Evolutionary conservation across 2,329 filamentous ascomycete species (phyloP), one percentile per base, ranked within the genome.

Genomic region (Trichoderma afroharzianum): DNA sequence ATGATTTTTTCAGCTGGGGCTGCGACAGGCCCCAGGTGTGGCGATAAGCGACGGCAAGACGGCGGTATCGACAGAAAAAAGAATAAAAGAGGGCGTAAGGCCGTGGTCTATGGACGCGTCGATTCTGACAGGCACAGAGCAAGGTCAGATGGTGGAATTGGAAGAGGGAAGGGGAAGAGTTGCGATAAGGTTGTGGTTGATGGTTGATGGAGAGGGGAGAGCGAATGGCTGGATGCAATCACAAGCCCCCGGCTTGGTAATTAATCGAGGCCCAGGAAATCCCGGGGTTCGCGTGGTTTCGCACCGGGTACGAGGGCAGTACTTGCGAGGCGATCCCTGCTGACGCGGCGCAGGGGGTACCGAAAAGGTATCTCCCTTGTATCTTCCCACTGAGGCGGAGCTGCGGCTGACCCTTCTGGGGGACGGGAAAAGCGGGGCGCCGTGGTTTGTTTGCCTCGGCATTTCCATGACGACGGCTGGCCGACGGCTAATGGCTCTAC

Each of bases 241-340:
- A 69, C 66, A 69, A 69, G 66, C 66, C 66, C 66, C 66, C 66
- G 55, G 55, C 66, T 63, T 63, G 68, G 43, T 63, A 70, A 70
- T 70, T 69, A 61, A 62, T 68, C 55, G 39, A 57, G 39, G 26
- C 39, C 57, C n/a, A 32, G 66, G 57, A 62, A 69, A 62, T 53
- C 57, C 66, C 57, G 66, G 66, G 66, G 66, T 57, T 61, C 66
- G 66, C 39, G 57, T 69, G 66, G 55, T 47, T 61, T 69, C 39
- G 66, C 66, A 69, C 57, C 47, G 33, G 59, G 68, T 70, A 70
- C 68, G 47, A 7, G 8, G 14, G 6, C 15, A 47, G 32, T 63
- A 70, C 68, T 18, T 24, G 33, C 7, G 15, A 32, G 14, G 24
- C 8, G 6, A 33, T 57, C 55, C 30, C 21, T 33, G 50, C 15